Evolutionary conservation across 495 filamentous ascomycete species (phyloP).

Genomic region (Penicillium ochrochloron): DNA sequence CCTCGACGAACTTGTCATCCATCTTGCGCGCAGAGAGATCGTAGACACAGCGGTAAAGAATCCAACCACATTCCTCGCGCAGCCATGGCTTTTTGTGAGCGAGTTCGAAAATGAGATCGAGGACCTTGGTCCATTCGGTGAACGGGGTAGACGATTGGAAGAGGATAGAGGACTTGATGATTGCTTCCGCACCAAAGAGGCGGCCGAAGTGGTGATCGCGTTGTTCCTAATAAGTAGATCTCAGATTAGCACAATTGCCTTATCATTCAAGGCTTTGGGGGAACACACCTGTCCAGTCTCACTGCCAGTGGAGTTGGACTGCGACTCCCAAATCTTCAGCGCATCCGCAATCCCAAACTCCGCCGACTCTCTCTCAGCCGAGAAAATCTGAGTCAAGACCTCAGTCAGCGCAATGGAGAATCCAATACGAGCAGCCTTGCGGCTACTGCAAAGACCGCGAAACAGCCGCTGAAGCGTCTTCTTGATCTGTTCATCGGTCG

Average conservation of each 20-base stretch:
- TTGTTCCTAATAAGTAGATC: slow-evolving; percentile 66
- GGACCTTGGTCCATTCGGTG: slow-evolving; percentile 63
- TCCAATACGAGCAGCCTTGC: slow-evolving; percentile 87
- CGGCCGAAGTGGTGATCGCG: slow-evolving; percentile 83
- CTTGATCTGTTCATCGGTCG: slow-evolving; percentile 46
- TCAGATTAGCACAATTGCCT: slow-evolving; percentile 21
- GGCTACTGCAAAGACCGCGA: slow-evolving; percentile 84
- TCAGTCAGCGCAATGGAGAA: slow-evolving; percentile 90
- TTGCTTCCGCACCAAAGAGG: slow-evolving; percentile 83
- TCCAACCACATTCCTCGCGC: slow-evolving; percentile 81
- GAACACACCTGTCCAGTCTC: slow-evolving; percentile 62
- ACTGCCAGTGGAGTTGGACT: slow-evolving; percentile 66
- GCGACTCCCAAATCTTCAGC: slow-evolving; percentile 67
- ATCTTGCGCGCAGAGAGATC: slow-evolving; percentile 45
- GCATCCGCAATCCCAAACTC: slow-evolving; percentile 54
- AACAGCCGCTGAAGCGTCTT: slow-evolving; percentile 68
- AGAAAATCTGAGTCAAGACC: slow-evolving; percentile 65
- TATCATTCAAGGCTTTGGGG: neutral
- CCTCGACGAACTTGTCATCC: slow-evolving; percentile 54
- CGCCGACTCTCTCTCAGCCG: slow-evolving; percentile 27
- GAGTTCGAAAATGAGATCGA: slow-evolving; percentile 57
- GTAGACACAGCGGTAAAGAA: slow-evolving; percentile 57
- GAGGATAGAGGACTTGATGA: slow-evolving; percentile 77
- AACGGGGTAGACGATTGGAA: slow-evolving; percentile 54
- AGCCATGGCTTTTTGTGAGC: slow-evolving; percentile 81